These are phyloP conservation scores for Hibiscus trionum DNA, from an alignment of 345 rosid species.

Conservation along the genomic window DNA sequence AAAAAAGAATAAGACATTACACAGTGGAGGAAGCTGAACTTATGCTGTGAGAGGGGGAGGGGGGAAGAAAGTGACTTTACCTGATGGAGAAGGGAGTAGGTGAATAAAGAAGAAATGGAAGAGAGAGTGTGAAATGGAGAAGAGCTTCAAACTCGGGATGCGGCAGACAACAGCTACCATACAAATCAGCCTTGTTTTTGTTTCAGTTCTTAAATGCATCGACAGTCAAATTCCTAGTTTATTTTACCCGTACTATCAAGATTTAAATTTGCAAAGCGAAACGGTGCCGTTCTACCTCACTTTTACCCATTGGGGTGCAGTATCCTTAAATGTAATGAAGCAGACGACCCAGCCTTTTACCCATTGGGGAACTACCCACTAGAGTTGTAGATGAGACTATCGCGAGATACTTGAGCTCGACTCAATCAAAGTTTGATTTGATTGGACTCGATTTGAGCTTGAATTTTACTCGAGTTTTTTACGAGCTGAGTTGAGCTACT, in stretches of 20 bases:
- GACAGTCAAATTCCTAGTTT: background rate
- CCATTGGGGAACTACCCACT: background rate
- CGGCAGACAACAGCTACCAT: slow-evolving; percentile 51
- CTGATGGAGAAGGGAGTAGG: background rate
- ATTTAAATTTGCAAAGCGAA: background rate
- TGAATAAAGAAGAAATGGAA: slow-evolving; percentile 1
- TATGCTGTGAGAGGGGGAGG: background rate
- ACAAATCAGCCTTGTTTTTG: slow-evolving; percentile 20
- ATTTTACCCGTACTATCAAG: background rate
- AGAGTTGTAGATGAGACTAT: too few relatives aligned
- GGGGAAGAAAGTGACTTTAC: background rate
- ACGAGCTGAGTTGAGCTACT: too few relatives aligned
- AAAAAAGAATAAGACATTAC: background rate
- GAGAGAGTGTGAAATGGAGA: slow-evolving; percentile 5
- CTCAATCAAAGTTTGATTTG: fast-evolving
- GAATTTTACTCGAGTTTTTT: too few relatives aligned
- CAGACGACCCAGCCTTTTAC: background rate
- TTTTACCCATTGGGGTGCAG: background rate
- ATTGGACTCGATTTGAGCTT: too few relatives aligned
- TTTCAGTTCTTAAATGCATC: slow-evolving; percentile 11
- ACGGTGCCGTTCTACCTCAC: background rate
- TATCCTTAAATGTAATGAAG: background rate
- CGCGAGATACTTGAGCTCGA: background rate
- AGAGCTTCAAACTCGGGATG: slow-evolving; percentile 43
- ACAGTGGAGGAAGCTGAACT: background rate